Evolutionary conservation across 106 monocot genomes (phyloP), one percentile per base, ranked within the genome.

Genomic region (Dioscorea dumetorum): DNA sequence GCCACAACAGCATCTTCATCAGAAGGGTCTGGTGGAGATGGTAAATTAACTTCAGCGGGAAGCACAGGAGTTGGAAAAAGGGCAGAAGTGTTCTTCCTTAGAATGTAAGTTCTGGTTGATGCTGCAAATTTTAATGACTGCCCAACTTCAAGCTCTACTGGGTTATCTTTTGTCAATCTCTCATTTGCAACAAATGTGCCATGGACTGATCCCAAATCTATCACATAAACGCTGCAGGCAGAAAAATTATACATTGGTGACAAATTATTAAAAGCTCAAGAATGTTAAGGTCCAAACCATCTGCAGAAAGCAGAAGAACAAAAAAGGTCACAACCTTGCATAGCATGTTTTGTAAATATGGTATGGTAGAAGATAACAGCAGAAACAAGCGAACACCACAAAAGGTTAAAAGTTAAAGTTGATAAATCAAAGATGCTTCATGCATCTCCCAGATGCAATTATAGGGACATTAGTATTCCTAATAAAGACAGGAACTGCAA

Each of bases 121-220:
- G 97, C 97, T 65, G 92, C 92, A 76, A 99, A 99, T 35, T 71
- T 63, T 22, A 99, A 69, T n/a, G 92, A 99, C 48, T 92, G 97
- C 5, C 97, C 97, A 67, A 80, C 84, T 84, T 99, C 92, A 72
- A 99, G 88, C 61, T 97, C 95, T 14, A 89, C 71, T 10, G 95
- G 91, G 57, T 74, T 88, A 59, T 97, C 91, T 51, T 91, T 97
- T 1, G 77, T 84, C 52, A 97, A 71, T 28, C 97, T 80, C 81
- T 99, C 97, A 61, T 92, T 99, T 34, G 89, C 97, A 57, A 99
- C 90, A 76, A 93, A 99, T 58, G 97, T 99, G 56, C 97, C 97
- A 71, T 99, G 97, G 21, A 84, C 97, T 33, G 97, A 99, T 28
- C 92, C 97, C 58, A 99, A 69, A 79, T 99, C 97, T 57, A 99